Conservation (phyloP, 768 basidiomycete species). For the Tulasnella sp. region DNA sequence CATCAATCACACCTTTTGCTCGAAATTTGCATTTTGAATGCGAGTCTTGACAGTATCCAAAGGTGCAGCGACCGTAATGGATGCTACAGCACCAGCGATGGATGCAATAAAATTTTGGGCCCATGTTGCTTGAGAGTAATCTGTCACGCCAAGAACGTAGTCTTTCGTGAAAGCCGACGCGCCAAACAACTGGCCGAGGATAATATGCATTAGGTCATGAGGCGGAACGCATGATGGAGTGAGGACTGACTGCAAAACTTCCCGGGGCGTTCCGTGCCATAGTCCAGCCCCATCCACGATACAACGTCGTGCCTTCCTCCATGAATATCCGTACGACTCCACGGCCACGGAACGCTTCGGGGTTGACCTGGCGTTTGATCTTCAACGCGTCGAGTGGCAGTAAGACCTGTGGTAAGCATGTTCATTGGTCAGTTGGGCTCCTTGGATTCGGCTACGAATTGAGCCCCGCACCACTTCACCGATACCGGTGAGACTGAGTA, state of each 20-base stretch:
- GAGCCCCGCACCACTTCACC: constrained; percentile 70
- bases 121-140: constrained; percentile 96
- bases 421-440: not conserved
- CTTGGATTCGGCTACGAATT: not conserved
- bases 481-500: constrained; percentile 56
- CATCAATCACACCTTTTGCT: constrained; percentile 48
- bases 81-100: constrained; percentile 85
- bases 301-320: constrained; percentile 86
- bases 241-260: constrained; percentile 67
- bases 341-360: constrained; percentile 93
- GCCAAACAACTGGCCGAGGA: constrained; percentile 71
- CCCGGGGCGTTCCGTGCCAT: constrained; percentile 96
- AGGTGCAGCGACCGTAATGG: constrained; percentile 91
- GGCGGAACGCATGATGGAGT: not conserved
- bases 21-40: constrained; percentile 97
- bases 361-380: constrained; percentile 97
- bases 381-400: constrained; percentile 94
- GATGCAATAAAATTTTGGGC: constrained; percentile 94
- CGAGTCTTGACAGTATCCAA: constrained; percentile 95
- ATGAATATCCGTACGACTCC: constrained; percentile 79
- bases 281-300: constrained; percentile 99
- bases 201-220: not conserved
- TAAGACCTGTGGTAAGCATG: constrained; percentile 46
- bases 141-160: constrained; percentile 74
- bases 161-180: constrained; percentile 93